Percentiles rank a stretch among this genome's conserved stretches.
phyloP scores from a whole-genome alignment of 352 stramenopile genomes.

The Phytophthora agathidicida region DNA sequence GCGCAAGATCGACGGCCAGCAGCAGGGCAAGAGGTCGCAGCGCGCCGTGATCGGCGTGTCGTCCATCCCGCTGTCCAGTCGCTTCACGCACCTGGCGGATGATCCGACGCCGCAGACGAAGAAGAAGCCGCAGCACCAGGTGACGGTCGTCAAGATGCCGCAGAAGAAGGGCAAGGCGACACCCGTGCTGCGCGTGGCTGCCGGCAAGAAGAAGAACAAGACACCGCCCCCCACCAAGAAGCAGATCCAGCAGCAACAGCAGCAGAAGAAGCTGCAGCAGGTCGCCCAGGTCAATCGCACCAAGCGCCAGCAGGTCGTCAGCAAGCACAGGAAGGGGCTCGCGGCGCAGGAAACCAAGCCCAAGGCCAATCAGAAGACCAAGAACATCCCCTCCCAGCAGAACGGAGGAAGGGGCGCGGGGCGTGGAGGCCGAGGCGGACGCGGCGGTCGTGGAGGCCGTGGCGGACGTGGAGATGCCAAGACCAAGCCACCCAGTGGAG shows the following conservation, averaged over 20 bases:
- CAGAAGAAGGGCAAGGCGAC: slow-evolving; percentile 34
- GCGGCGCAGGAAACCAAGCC: slow-evolving; percentile 33
- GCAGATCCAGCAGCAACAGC: slow-evolving; percentile 47
- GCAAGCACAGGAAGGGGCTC: slow-evolving; percentile 79
- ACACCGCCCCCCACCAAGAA: slow-evolving; percentile 15
- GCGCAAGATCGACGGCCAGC: slow-evolving; percentile 59
- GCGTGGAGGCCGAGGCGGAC: slow-evolving; percentile 30
- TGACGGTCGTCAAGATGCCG: slow-evolving; percentile 42
- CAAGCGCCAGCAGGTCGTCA: slow-evolving; percentile 80
- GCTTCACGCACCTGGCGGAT: slow-evolving; percentile 74
- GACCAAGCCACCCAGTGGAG: slow-evolving; percentile 54
- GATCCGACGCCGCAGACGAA: slow-evolving; percentile 30
- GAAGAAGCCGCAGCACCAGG: slow-evolving; percentile 41
- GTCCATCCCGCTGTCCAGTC: slow-evolving; percentile 70
- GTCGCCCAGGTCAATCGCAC: slow-evolving; percentile 63
- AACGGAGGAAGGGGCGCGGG: slow-evolving; percentile 35
- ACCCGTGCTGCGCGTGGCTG: slow-evolving; percentile 23
- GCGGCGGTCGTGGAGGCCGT: slow-evolving; percentile 36
- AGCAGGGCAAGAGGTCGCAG: slow-evolving; percentile 48
- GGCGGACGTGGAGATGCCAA: slow-evolving; percentile 44
- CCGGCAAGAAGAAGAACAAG: slow-evolving; percentile 34
- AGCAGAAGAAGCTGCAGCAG: slow-evolving; percentile 73
- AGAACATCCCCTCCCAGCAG: slow-evolving; percentile 33
- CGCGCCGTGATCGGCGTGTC: slow-evolving; percentile 68
- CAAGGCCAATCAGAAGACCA: slow-evolving; percentile 43